Evolutionary conservation across 1,284 basidiomycete genomes (phyloP).

Genomic region (Ceratorhiza oryzae-sativae): DNA sequence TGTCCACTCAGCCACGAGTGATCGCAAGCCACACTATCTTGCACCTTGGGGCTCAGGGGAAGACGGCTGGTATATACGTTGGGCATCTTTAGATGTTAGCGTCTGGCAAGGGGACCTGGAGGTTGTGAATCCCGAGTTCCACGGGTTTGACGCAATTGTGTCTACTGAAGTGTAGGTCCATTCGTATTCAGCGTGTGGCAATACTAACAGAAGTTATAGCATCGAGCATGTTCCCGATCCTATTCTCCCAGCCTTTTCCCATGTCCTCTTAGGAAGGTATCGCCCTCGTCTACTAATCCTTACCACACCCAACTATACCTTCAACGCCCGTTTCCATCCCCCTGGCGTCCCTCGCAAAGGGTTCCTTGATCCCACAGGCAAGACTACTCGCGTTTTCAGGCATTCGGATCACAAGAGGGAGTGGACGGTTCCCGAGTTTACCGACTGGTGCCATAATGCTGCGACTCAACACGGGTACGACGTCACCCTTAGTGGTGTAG

Average conservation of each 20-base stretch:
- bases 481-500: constrained; percentile 63
- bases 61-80: constrained; percentile 56
- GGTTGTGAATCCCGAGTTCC: constrained; percentile 73
- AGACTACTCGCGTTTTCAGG: constrained; percentile 62
- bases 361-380: constrained; percentile 57
- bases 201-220: constrained; percentile 53
- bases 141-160: constrained; percentile 80
- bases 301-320: constrained; percentile 90
- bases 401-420: constrained; percentile 93
- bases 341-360: constrained; percentile 56
- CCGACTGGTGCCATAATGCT: constrained; percentile 67
- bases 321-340: constrained; percentile 84
- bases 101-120: constrained; percentile 87
- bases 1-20: constrained; percentile 53
- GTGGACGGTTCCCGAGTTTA: constrained; percentile 86
- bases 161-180: constrained; percentile 81
- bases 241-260: constrained; percentile 78
- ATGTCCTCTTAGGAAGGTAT: constrained; percentile 82
- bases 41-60: constrained; percentile 44
- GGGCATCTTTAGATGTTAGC: constrained; percentile 75
- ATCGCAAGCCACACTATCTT: constrained; percentile 47
- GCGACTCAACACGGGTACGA: constrained; percentile 80
- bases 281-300: constrained; percentile 80
- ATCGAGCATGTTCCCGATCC: constrained; percentile 86
- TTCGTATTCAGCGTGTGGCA: background rate